phyloP scores from a whole-genome alignment of 164 flowering plant species.

The Magnolia officinalis region DNA sequence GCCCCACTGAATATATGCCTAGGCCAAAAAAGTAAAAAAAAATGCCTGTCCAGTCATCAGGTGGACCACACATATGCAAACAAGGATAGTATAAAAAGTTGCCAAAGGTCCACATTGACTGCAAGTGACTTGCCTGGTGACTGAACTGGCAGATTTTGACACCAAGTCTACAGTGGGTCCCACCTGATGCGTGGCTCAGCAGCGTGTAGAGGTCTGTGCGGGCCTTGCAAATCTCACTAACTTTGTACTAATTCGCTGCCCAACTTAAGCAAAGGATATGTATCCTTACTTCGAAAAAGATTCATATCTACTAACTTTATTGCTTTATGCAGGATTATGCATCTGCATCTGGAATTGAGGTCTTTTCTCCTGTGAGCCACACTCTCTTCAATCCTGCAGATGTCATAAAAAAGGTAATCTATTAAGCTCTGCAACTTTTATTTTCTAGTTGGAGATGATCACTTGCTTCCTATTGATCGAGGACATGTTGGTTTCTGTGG shows the following conservation, averaged over 20 bases:
- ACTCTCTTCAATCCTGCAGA: constrained; percentile 82
- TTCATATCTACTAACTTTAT: neutral
- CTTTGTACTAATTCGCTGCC: neutral
- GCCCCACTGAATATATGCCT: no score
- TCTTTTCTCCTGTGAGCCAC: constrained; percentile 89
- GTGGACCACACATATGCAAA: no score
- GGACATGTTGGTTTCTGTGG: neutral
- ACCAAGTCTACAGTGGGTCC: no score
- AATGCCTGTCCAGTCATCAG: no score
- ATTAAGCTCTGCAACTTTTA: neutral
- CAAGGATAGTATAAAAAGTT: no score
- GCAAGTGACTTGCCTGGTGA: no score
- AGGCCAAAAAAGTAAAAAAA: no score
- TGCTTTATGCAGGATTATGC: constrained; percentile 54
- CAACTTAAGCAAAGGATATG: neutral
- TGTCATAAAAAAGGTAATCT: constrained; percentile 58
- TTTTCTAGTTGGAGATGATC: neutral
- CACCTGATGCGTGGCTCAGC: no score
- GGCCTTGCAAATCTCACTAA: no score
- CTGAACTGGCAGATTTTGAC: no score
- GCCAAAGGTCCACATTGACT: no score
- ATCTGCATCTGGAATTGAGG: constrained; percentile 60
- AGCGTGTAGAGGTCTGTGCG: no score
- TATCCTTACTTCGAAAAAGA: neutral
- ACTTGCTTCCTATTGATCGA: constrained; percentile 2